Evolutionary conservation across 2,329 filamentous ascomycete species (phyloP).

Genomic region (Curvularia eragrostidis): DNA sequence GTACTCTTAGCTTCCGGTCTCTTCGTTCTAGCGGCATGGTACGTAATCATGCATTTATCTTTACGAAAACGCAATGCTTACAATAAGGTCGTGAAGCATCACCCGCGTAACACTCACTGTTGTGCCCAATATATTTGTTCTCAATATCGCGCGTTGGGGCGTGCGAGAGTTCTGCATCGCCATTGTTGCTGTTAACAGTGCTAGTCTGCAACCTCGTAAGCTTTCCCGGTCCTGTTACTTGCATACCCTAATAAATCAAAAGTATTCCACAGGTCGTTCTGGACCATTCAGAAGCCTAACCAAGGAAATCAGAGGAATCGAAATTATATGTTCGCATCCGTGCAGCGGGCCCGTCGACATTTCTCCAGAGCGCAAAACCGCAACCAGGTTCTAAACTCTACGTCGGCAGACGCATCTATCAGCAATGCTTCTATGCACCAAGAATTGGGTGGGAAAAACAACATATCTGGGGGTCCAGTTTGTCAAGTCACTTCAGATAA

Average conservation of each 20-base stretch:
- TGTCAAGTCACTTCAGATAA: not conserved
- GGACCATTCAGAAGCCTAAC: not conserved
- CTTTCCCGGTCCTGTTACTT: not conserved
- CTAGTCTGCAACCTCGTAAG: not conserved
- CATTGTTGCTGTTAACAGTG: not conserved
- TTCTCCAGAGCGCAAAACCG: not conserved
- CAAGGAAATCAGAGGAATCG: not conserved
- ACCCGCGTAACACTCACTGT: not conserved
- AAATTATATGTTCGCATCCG: not conserved
- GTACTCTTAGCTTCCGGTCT: not conserved
- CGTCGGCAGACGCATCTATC: not conserved
- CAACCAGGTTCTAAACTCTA: not conserved
- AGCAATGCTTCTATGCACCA: not conserved
- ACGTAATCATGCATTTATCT: not conserved
- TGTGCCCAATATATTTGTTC: not conserved
- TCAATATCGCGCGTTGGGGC: not conserved
- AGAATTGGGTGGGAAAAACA: not conserved
- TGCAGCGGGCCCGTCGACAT: not conserved
- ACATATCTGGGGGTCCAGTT: not conserved
- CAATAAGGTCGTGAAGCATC: not conserved
- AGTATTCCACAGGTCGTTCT: not conserved
- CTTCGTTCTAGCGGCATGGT: not conserved
- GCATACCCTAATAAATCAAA: not conserved
- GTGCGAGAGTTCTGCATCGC: not conserved
- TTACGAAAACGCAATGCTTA: not conserved